Evolutionary conservation across 2,329 filamentous ascomycete species (phyloP), one percentile per base, ranked within the genome.

Genomic region (Cladophialophora carrionii): DNA sequence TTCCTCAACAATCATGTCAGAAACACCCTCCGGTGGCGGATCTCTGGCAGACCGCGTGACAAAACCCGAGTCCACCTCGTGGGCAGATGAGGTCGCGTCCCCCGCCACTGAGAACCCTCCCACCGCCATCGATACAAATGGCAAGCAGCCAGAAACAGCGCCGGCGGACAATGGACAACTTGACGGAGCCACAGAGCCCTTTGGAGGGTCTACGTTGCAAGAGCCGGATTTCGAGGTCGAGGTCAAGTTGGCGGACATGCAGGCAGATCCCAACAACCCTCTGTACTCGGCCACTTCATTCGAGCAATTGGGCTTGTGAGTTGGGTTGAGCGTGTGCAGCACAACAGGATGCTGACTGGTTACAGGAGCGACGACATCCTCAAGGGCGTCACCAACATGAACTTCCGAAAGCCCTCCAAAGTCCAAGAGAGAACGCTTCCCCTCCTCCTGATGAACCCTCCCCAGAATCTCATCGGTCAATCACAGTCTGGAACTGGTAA

Each of bases 401-500:
- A 90, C 79, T 98, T 97, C 82, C 85, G 88, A 74, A 96, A 96
- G 78, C 95, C 95, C 0, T 98, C 95, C 63, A 99, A 99, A 81
- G 96, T 99, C 71, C 95, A 99, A 81, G 95, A 96, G 78, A 91
- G 90, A 72, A 95, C 95, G 1, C 85, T 99, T 20, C 95, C 95
- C 31, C 84, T 99, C 62, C 90, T 99, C 74, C 85, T 99, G 69
- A 82, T 85, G 72, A 83, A 96, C 74, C 94, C 95, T n/a, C 90
- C 94, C 0, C 84, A 85, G 70, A 98, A 98, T 79, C 90, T 99
- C 85, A 94, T 99, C 74, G 95, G 93, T 3, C 95, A 99, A 79
- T 99, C 95, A n/a, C 95, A 99, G 78, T 99, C 95, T 1, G 95
- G 95, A 72, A 99, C 95, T 22, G 95, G 95, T 74, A 99, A 99